Evolutionary conservation across 2,329 filamentous ascomycete species (phyloP), one percentile per base, ranked within the genome.

Genomic region (Calonectria pauciramosa): DNA sequence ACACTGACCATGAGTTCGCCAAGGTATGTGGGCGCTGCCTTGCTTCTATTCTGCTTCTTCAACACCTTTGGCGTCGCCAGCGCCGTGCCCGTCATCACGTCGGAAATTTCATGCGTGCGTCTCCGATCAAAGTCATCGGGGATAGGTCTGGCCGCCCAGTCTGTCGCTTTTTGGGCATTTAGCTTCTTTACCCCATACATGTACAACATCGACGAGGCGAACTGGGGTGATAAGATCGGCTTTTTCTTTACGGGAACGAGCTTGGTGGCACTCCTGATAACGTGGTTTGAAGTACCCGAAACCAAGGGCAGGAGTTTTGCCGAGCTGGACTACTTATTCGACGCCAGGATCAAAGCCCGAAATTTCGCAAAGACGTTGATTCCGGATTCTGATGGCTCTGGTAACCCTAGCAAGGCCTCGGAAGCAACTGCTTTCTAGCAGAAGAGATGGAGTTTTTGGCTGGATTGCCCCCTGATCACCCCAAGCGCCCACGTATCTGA

Each of bases 151-250:
- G 67, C 52, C 1, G 56, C 74, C 6, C 51, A 70, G 20, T 68
- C 63, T 1, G n/a, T 54, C 0, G 28, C 65, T 0, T 60, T 54
- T 20, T 70, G 66, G 28, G 38, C 68, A 3, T 68, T 71, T 28
- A 28, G 38, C 4, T 75, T 75, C 34, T 63, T 76, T 2, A 64
- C 74, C 2, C 74, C 74, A 0, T 75, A 75, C 16, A 54, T 75
- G 44, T 76, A 75, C 52, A 76, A 75, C 18, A 52, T 60, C 10
- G 72, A 75, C 13, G 59, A 69, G 2, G 69, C 65, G 4, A 76
- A 76, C n/a, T 63, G 71, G 1, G 65, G 65, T 1, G 69, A 51
- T 4, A 75, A 75, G 49, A 70, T 70, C 30, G 70, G 59, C 2
- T 68, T 75, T 14, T 54, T 75, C 10, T 76, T 75, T 28, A 47